Evolutionary conservation across 345 rosid species (phyloP).

Genomic region (Hibiscus tridactylites): DNA sequence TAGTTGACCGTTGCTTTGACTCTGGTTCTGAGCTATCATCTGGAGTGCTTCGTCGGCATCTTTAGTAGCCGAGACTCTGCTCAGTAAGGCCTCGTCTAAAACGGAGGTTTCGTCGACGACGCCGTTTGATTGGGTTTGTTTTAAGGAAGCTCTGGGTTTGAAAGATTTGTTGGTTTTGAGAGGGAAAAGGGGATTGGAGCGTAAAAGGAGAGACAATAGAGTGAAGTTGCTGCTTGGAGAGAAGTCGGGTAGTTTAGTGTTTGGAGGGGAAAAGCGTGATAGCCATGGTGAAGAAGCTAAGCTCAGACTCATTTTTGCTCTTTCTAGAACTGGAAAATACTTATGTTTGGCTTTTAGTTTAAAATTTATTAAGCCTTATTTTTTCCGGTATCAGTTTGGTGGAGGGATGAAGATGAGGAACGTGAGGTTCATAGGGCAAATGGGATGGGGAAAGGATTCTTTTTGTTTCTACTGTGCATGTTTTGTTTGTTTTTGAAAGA

Average conservation of each 20-base stretch:
- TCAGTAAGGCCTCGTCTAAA: constrained; percentile 35
- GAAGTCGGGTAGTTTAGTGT: constrained; percentile 24
- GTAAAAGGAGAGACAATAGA: constrained; percentile 24
- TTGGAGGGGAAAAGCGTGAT: constrained; percentile 28
- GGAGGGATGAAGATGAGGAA: constrained; percentile 38
- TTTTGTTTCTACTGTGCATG: not conserved
- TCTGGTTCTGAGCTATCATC: constrained; percentile 25
- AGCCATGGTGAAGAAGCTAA: constrained; percentile 31
- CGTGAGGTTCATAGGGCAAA: constrained; percentile 28
- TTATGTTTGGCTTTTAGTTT: not conserved
- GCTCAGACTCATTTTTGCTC: constrained; percentile 23
- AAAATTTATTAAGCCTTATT: not conserved
- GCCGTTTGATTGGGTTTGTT: constrained; percentile 18
- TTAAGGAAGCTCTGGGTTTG: constrained; percentile 30
- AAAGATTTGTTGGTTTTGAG: not conserved
- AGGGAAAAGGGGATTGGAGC: constrained; percentile 10
- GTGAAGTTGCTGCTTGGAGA: constrained; percentile 17
- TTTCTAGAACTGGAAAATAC: not conserved
- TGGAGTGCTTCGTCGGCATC: constrained; percentile 62
- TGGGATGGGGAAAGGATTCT: not conserved
- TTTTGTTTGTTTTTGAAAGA: not conserved
- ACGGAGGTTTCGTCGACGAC: constrained; percentile 21
- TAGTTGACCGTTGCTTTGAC: not conserved
- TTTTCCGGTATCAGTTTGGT: not conserved
- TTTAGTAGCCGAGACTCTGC: constrained; percentile 38